phyloP scores from a whole-genome alignment of 1,284 basidiomycete genomes.

The Rhodotorula sp. region DNA sequence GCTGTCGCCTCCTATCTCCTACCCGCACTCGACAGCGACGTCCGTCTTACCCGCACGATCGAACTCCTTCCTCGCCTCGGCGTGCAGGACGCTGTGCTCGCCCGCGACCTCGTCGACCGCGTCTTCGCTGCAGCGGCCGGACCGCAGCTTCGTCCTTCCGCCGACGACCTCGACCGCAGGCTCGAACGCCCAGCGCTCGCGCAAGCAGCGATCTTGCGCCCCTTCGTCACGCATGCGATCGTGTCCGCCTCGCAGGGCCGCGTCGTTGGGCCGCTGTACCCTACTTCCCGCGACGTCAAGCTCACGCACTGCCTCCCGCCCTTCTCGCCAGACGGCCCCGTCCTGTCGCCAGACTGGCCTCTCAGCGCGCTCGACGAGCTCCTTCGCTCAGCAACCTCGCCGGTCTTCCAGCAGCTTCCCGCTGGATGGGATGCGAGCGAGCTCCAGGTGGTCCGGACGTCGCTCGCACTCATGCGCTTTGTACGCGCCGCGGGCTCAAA shows the following conservation, averaged over 20 bases:
- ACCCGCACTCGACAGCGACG: not conserved
- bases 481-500: not conserved
- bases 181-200: conserved; percentile 22
- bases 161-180: conserved; percentile 19
- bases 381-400: conserved; percentile 72
- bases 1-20: conserved; percentile 18
- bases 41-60: conserved; percentile 6
- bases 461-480: conserved; percentile 61
- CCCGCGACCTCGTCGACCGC: conserved; percentile 50
- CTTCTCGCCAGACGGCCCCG: conserved; percentile 58
- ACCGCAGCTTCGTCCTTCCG: conserved; percentile 1
- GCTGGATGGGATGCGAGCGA: conserved; percentile 77
- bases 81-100: conserved; percentile 51
- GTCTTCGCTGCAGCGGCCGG: conserved; percentile 45
- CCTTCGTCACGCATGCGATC: conserved; percentile 52
- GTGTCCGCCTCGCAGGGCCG: conserved; percentile 47
- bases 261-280: conserved; percentile 49
- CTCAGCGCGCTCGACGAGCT: conserved; percentile 75
- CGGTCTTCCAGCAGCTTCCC: conserved; percentile 69
- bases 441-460: conserved; percentile 70
- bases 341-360: conserved; percentile 71
- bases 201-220: conserved; percentile 50
- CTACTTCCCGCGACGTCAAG: conserved; percentile 51
- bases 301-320: conserved; percentile 48
- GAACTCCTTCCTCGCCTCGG: conserved; percentile 15